These are phyloP conservation scores for Fusarium robinianum DNA, from an alignment of 2,329 filamentous ascomycete genomes.

Conservation along the genomic window DNA sequence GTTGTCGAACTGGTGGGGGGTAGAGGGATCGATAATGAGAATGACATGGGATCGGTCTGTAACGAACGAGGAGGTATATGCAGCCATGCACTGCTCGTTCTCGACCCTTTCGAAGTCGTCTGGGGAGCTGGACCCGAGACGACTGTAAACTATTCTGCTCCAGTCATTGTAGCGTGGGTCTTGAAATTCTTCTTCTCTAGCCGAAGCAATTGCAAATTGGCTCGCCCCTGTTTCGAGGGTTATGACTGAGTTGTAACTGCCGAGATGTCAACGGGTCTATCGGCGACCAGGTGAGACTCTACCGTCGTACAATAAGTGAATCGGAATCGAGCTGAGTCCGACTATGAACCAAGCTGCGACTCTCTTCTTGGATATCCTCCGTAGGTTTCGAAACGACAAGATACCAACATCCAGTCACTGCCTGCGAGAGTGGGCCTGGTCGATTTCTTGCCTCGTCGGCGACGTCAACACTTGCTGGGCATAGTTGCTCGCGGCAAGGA, in stretches of 20 bases:
- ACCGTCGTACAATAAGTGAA: background rate
- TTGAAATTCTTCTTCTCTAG: too few relatives aligned
- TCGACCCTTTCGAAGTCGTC: background rate
- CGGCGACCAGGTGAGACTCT: background rate
- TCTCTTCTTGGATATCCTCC: background rate
- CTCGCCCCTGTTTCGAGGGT: background rate
- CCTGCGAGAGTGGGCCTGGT: background rate
- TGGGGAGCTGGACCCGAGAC: too few relatives aligned
- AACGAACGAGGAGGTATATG: too few relatives aligned
- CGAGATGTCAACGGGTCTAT: background rate
- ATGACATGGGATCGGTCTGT: too few relatives aligned
- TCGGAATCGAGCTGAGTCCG: background rate
- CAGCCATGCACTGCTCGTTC: background rate
- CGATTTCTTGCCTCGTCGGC: constrained; percentile 2
- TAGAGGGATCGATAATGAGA: too few relatives aligned
- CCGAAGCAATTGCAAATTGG: too few relatives aligned
- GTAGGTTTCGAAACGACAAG: constrained; percentile 1
- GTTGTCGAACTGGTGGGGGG: too few relatives aligned
- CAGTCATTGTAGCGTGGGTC: background rate
- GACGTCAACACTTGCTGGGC: constrained; percentile 1
- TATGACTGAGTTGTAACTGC: background rate
- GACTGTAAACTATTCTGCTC: background rate
- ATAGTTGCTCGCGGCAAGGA: background rate
- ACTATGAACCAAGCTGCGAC: background rate
- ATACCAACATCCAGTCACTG: constrained; percentile 4